Evolutionary conservation across 2,329 filamentous ascomycete genomes (phyloP), one percentile per base, ranked within the genome.

Genomic region (Colletotrichum viniferum): DNA sequence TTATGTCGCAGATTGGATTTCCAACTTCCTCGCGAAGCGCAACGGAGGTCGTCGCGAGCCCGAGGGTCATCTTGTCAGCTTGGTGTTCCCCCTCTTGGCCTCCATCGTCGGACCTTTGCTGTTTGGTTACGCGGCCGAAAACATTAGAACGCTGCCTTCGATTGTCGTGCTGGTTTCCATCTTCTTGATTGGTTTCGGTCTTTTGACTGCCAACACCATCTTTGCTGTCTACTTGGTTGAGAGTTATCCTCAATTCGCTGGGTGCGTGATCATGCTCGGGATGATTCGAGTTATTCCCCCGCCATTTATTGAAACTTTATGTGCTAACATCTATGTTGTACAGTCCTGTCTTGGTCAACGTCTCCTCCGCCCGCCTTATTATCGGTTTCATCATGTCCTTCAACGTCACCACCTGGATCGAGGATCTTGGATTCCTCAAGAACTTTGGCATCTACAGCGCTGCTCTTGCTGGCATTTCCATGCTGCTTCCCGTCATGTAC

Each of bases 341-440:
- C 5, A 83, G 83, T 4, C 81, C 82, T 7, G 81, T 83, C 7
- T 79, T 84, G 30, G 83, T 82, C 30, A 83, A 84, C 70, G 82
- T 83, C 52, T 80, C 80, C 52, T 82, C 81, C 34, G 78, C 83
- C 64, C 79, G 81, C 16, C 78, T 83, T 56, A 78, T 84, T 38
- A 78, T 81, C 14, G 81, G 80, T 24, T 83, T 81, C 71, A 79
- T 82, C 73, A 73, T 83, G 58, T 77, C 79, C 10, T 83, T 81
- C 71, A 76, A 79, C 56, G 79, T 80, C 4, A 81, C 81, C 1
- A 74, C 69, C 12, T 81, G 83, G 78, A 80, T 83, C 16, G 77
- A 79, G 32, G 61, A 79, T 28, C 77, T 79, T 30, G 82, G 82
- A 10, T 78, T 81, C 32, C 65, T 83, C 16, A 78, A 76, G 8